Evolutionary conservation across 768 basidiomycete genomes (phyloP).

Genomic region (Kwoniella pini): DNA sequence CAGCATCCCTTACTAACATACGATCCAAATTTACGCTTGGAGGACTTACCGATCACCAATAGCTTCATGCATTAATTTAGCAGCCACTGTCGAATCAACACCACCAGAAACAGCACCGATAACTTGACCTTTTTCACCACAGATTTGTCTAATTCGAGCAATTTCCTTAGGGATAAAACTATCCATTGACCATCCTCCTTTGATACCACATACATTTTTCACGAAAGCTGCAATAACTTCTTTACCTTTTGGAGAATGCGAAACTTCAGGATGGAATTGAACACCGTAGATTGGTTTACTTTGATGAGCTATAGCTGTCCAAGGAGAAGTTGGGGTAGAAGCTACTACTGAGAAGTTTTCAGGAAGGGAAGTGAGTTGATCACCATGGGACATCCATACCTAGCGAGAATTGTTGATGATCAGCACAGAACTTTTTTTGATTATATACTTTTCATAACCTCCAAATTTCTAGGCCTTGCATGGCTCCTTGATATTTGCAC

Average conservation of each 20-base stretch:
- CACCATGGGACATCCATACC: conserved; percentile 99
- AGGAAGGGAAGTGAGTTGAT: conserved; percentile 81
- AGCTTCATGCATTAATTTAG: conserved; percentile 99
- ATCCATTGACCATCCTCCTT: conserved; percentile 92
- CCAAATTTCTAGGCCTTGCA: too few species aligned
- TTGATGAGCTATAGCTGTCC: conserved; percentile 88
- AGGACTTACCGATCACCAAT: conserved; percentile 83
- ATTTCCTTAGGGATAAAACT: conserved; percentile 98
- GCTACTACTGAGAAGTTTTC: conserved; percentile 84
- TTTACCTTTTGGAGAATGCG: conserved; percentile 84
- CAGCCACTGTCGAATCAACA: conserved; percentile 96
- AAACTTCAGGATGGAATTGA: conserved; percentile 98
- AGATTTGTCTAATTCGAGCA: conserved; percentile 85
- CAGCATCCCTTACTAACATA: background rate
- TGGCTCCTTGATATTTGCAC: too few species aligned
- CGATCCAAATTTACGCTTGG: too few species aligned
- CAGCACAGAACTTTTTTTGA: too few species aligned
- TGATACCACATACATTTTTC: conserved; percentile 77
- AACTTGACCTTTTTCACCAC: conserved; percentile 89
- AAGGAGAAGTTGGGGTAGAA: conserved; percentile 81
- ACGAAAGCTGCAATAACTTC: conserved; percentile 87
- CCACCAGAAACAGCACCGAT: conserved; percentile 98
- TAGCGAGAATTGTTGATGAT: conserved; percentile 47
- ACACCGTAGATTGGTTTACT: conserved; percentile 89
- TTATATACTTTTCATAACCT: too few species aligned